Base-by-base conservation (phyloP, 2,329 filamentous ascomycete species). In the Microsporum canis region DNA sequence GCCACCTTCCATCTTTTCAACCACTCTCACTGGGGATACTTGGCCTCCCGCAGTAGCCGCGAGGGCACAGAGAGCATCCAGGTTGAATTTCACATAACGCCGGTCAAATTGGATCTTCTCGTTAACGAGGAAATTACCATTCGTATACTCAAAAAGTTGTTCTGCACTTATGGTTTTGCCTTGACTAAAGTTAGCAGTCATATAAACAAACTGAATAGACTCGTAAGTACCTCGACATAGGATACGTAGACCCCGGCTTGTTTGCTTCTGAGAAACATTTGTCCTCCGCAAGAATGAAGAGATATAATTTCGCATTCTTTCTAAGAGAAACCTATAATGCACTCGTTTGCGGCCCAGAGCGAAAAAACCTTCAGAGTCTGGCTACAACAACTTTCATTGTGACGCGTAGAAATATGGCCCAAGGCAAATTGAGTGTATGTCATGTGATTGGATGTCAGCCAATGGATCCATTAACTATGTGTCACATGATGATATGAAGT, bases 1-100 rank as follows among this genome's bases (percentile, higher is more conserved):
- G 1, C 66, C 67, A 23, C 71, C 69, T 60, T 73, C 70, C 62
- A 70, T 61, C 59, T 70, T 71, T 10, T 63, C 62, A 31, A 63
- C 39, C 7, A 3, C 64, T 60, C 33, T 60, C 5, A 71, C 61
- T 1, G 41, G 65, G 53, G 63, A 68, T 14, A 27, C 5, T 0
- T n/a, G 56, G 5, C 31, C 63, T 3, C 61, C 62, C 7, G 59
- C 60, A 1, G 58, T n/a, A 23, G 67, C 64, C 58, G 64, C 65
- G 49, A 64, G 23, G 39, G 62, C 47, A 51, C 68, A 68, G 33
- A 71, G 68, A 1, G 63, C 63, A 41, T 68, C 63, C 2, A 71
- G 0, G 17, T 68, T 31, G 45, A 71, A 71, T 29, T 60, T 51
- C 5, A 65, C 39, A 61, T 70, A 70, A 8, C 67, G 67, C 51